Conservation (phyloP, 768 basidiomycete genomes). For the Pisolithus orientalis region DNA sequence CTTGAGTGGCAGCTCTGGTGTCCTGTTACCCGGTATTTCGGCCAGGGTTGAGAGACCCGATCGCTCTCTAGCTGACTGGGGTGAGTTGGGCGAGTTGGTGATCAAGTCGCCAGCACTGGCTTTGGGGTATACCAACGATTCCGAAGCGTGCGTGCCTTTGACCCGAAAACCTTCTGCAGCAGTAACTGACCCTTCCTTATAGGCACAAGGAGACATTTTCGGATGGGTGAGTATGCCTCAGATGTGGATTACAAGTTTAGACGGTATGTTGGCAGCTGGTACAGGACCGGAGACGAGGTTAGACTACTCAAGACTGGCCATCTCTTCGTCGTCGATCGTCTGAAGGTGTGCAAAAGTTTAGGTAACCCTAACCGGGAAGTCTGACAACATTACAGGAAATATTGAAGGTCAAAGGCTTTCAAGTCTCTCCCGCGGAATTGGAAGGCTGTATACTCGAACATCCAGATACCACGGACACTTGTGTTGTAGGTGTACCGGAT, state of each 20-base stretch:
- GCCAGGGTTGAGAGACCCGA: constrained; percentile 53
- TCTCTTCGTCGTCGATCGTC: constrained; percentile 17
- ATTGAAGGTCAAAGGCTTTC: constrained; percentile 65
- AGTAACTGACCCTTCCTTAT: neutral
- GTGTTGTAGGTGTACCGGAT: constrained; percentile 62
- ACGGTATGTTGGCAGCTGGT: constrained; percentile 39
- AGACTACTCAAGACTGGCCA: constrained; percentile 48
- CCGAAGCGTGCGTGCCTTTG: constrained; percentile 46
- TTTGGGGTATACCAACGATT: constrained; percentile 47
- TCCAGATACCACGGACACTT: constrained; percentile 51
- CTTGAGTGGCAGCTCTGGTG: constrained; percentile 44
- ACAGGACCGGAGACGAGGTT: constrained; percentile 64
- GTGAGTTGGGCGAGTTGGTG: constrained; percentile 57
- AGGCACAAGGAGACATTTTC: constrained; percentile 67
- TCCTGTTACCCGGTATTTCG: constrained; percentile 46
- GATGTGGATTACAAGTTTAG: too few species aligned
- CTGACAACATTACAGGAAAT: constrained; percentile 34
- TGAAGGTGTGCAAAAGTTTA: constrained; percentile 1
- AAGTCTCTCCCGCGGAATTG: constrained; percentile 70
- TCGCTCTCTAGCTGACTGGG: constrained; percentile 46
- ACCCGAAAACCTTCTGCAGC: neutral
- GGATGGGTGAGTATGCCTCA: constrained; percentile 42
- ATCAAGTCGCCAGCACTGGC: constrained; percentile 38
- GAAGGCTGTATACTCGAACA: constrained; percentile 62
- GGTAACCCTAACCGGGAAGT: neutral